Evolutionary conservation across 176 grass and related monocot species (phyloP), one percentile per base, ranked within the genome.

Genomic region (Rhynchospora tenuis): DNA sequence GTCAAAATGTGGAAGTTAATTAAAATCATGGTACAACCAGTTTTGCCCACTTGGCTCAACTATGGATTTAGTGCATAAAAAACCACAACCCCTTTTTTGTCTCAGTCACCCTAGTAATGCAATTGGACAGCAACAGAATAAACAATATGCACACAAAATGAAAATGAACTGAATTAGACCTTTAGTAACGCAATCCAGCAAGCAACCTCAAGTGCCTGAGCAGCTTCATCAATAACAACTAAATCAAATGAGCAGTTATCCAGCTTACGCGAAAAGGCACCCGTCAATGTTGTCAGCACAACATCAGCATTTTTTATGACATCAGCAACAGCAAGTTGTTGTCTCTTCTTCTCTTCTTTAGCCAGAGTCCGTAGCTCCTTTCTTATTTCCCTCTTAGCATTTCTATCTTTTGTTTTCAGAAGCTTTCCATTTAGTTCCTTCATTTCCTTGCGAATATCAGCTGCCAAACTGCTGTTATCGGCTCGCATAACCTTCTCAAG

Each of bases 361-460:
- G 91, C 87, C 87, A 98, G 95, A 51, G 82, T 90, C 73, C 79
- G 94, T 38, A 98, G 91, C 83, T 98, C 95, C 89, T 95, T 98
- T 68, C 89, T 93, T 48, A 98, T 98, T 19, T 95, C 92, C 68
- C 95, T 89, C 94, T 94, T 98, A 54, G 88, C 86, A 62, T 85
- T 98, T 73, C 82, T 88, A 86, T 95, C 95, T 87, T 93, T 98
- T 47, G 91, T 88, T 94, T 98, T 98, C 31, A 95, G 75, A 75
- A 98, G 82, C 83, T 98, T 98, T 55, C 89, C 90, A 75, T 94
- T 98, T 57, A 98, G 90, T 13, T 83, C 89, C 89, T 95, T 98
- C 92, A 98, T 95, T 93, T 98, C 95, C 86, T 98, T 98, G 42
- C 92, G 95, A 83, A 98, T 98, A 47, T 98, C 95, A 82, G 89